phyloP scores from a whole-genome alignment of 2,329 filamentous ascomycete species.

The Hypocreales sp. region DNA sequence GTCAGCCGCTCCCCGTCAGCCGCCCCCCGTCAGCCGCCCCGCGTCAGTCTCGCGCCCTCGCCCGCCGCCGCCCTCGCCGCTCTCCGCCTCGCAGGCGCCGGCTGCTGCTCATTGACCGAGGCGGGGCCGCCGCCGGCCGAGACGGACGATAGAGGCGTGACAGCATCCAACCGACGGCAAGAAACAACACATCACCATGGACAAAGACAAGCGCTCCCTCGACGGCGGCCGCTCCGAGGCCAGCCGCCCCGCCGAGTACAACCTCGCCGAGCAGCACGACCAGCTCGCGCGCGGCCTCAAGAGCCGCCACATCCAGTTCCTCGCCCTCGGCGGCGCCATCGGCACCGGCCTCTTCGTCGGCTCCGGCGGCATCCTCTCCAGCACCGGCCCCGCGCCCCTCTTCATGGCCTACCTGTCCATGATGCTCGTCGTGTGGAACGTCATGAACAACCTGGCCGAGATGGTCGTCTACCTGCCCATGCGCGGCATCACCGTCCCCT shows the following conservation, averaged over 20 bases:
- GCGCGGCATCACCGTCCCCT: conserved; percentile 39
- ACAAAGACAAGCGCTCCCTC: neutral
- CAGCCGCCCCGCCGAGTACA: conserved; percentile 13
- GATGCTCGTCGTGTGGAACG: conserved; percentile 35
- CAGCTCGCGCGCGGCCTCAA: conserved; percentile 42
- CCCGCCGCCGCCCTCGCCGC: too few species aligned
- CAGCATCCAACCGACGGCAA: neutral
- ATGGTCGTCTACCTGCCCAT: conserved; percentile 40
- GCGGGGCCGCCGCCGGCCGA: too few species aligned
- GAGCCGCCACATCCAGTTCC: conserved; percentile 44
- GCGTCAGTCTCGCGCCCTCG: too few species aligned
- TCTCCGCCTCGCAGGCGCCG: too few species aligned
- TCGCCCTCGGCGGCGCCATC: conserved; percentile 41
- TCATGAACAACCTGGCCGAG: conserved; percentile 40
- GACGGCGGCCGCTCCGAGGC: conserved; percentile 12
- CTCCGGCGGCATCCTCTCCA: conserved; percentile 38
- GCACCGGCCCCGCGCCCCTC: conserved; percentile 47
- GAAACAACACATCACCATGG: neutral
- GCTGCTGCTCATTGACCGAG: too few species aligned
- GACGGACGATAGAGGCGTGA: neutral
- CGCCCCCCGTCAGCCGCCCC: too few species aligned
- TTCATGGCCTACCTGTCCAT: conserved; percentile 52
- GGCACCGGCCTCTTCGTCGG: conserved; percentile 51
- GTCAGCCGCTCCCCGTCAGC: too few species aligned
- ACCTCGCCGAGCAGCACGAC: conserved; percentile 20